A percentile compares a stretch with the other conserved stretches of the same genome.
Conservation (phyloP, 169 alveolate genomes). For the Besnoitia besnoiti region DNA sequence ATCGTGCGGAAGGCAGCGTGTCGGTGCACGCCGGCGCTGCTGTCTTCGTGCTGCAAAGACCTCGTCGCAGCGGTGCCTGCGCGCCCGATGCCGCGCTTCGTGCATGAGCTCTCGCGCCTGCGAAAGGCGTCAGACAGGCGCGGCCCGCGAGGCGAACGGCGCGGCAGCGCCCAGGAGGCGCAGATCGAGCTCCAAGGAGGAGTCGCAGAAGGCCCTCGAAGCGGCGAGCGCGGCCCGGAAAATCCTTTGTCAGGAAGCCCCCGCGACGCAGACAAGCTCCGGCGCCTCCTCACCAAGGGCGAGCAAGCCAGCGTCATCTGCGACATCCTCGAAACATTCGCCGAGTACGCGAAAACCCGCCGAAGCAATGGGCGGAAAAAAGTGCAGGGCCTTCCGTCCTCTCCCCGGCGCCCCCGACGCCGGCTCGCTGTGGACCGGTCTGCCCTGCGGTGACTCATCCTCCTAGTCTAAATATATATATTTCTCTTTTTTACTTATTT, state of each 20-base stretch:
- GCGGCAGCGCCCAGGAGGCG: background rate
- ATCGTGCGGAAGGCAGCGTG: conserved; percentile 43
- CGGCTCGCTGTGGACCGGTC: no score
- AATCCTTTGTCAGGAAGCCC: background rate
- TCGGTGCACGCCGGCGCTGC: conserved; percentile 34
- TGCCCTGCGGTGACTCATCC: no score
- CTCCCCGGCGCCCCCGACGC: no score
- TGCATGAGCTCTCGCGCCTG: background rate
- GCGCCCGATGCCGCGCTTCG: background rate
- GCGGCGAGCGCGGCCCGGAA: background rate
- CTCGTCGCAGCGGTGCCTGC: background rate
- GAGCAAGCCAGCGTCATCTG: conserved; percentile 13
- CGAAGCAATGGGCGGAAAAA: no score
- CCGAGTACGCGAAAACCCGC: background rate
- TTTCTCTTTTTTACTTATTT: no score
- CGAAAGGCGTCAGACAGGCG: background rate
- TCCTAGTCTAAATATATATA: no score
- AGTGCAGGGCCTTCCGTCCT: no score
- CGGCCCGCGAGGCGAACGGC: no score
- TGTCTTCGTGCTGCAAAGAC: background rate
- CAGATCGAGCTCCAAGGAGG: background rate
- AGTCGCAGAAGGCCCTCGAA: background rate
- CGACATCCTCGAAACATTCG: background rate
- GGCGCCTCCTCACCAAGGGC: conserved; percentile 9
- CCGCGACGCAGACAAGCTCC: background rate